Percentiles rank a stretch among this genome's conserved stretches.
phyloP scores from a whole-genome alignment of 768 basidiomycete genomes.

The Hypholoma fasciculare region DNA sequence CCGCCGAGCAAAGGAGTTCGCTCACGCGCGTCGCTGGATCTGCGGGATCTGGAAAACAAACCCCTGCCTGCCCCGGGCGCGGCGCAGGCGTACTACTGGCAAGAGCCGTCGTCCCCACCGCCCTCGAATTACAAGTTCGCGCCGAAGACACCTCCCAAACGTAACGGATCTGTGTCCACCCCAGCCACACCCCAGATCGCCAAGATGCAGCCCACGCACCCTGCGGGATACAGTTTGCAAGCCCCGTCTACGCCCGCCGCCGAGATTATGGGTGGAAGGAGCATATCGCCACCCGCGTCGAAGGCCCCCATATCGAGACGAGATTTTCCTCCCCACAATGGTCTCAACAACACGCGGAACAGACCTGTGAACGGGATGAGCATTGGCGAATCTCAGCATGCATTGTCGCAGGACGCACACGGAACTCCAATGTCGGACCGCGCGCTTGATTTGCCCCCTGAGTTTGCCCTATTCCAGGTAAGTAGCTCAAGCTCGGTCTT shows the following conservation, averaged over 20 bases:
- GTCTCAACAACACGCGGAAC: background rate
- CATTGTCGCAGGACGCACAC: slow-evolving; percentile 4
- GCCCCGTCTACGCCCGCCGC: slow-evolving; percentile 12
- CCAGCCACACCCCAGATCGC: slow-evolving; percentile 4
- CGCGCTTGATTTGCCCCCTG: slow-evolving; percentile 27
- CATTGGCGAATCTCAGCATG: slow-evolving; percentile 4
- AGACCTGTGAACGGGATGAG: slow-evolving; percentile 2
- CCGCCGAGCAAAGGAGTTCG: slow-evolving; percentile 4
- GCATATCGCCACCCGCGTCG: slow-evolving; percentile 6
- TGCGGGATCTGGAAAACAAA: slow-evolving; percentile 19
- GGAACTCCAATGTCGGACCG: slow-evolving; percentile 19
- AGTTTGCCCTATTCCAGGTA: slow-evolving; percentile 34
- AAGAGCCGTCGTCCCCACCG: slow-evolving; percentile 4
- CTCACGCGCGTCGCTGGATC: slow-evolving; percentile 17
- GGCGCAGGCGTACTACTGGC: slow-evolving; percentile 13
- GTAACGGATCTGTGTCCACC: slow-evolving; percentile 15
- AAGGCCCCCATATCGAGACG: slow-evolving; percentile 1
- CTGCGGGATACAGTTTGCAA: slow-evolving; percentile 8
- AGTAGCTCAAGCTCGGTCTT: slow-evolving; percentile 16
- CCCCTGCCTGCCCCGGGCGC: slow-evolving; percentile 18
- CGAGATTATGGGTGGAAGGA: slow-evolving; percentile 6
- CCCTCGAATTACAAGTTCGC: slow-evolving; percentile 11
- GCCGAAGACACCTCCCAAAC: slow-evolving; percentile 14
- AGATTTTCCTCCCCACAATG: slow-evolving; percentile 7
- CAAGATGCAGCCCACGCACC: slow-evolving; percentile 6